These are phyloP conservation scores for Boletus vermiculosoides DNA, from an alignment of 768 basidiomycete genomes.

Conservation along the genomic window DNA sequence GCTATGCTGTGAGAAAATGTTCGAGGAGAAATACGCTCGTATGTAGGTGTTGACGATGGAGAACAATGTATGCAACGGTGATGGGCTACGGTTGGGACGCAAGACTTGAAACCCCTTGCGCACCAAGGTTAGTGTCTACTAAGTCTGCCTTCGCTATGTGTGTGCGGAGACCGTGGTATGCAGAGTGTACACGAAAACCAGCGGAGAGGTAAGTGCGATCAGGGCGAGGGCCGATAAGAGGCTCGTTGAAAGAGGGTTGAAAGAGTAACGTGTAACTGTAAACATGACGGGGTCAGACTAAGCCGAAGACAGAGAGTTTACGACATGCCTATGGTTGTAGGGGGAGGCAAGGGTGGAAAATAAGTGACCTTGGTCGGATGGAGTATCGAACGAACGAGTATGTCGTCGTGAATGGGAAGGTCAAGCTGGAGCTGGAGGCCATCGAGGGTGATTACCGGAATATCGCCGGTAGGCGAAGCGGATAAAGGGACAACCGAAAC, in stretches of 20 bases:
- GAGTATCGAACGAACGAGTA: conserved; percentile 21
- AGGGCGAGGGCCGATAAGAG: conserved; percentile 19
- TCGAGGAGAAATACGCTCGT: background rate
- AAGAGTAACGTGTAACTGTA: conserved; percentile 11
- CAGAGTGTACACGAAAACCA: conserved; percentile 18
- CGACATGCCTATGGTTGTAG: conserved; percentile 17
- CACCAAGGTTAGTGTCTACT: background rate
- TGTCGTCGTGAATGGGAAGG: conserved; percentile 24
- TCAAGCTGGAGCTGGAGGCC: conserved; percentile 29
- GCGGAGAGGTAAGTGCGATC: conserved; percentile 14
- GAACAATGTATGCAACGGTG: background rate
- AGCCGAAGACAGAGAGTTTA: background rate
- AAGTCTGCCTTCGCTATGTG: background rate
- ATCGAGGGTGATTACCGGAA: conserved; percentile 11
- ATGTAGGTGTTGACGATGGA: background rate
- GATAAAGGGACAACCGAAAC: conserved; percentile 23
- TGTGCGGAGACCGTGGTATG: conserved; percentile 6
- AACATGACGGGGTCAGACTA: conserved; percentile 2
- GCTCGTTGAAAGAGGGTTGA: conserved; percentile 9
- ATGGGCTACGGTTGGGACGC: background rate
- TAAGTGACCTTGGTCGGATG: conserved; percentile 30
- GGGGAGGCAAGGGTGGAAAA: conserved; percentile 18
- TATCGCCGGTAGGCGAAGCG: background rate
- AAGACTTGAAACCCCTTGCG: background rate
- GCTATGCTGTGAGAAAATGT: conserved; percentile 10